Conservation (phyloP, 441 rosid species). For the Jatropha podagrica region DNA sequence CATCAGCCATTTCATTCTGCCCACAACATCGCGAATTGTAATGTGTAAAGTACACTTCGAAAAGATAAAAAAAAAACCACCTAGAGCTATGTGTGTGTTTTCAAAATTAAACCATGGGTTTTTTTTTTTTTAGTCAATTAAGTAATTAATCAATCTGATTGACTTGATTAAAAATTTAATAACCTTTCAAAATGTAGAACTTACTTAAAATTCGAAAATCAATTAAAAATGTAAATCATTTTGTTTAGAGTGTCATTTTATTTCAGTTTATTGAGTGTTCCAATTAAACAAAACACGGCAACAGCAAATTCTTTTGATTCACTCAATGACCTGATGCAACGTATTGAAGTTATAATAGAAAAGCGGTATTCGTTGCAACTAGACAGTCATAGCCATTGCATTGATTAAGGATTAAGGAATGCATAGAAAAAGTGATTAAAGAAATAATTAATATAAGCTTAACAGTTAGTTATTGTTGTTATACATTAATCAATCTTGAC, state of each 20-base stretch:
- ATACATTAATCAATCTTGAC: constrained; percentile 3
- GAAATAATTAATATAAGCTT: not conserved
- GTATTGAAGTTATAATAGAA: constrained; percentile 11
- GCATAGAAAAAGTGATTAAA: not conserved
- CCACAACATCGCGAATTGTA: too few relatives aligned
- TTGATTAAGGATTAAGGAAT: not conserved
- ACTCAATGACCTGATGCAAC: constrained; percentile 19
- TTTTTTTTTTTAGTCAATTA: too few relatives aligned
- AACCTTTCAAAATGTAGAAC: too few relatives aligned
- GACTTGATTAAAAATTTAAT: too few relatives aligned
- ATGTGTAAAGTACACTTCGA: not conserved
- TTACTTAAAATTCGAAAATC: too few relatives aligned
- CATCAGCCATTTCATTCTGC: constrained; percentile 1
- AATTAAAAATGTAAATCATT: too few relatives aligned
- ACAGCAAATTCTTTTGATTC: not conserved
- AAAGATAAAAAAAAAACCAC: not conserved
- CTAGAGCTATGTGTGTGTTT: not conserved
- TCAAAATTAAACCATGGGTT: too few relatives aligned
- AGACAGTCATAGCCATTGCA: constrained; percentile 22
- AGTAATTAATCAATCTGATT: too few relatives aligned
- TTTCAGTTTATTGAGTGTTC: too few relatives aligned
- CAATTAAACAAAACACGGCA: too few relatives aligned
- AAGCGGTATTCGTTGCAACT: constrained; percentile 25
- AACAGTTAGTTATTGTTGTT: not conserved
- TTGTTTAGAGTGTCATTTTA: too few relatives aligned